Evolutionary conservation across 345 rosid species (phyloP).

Genomic region (Sisymbrium altissimum): DNA sequence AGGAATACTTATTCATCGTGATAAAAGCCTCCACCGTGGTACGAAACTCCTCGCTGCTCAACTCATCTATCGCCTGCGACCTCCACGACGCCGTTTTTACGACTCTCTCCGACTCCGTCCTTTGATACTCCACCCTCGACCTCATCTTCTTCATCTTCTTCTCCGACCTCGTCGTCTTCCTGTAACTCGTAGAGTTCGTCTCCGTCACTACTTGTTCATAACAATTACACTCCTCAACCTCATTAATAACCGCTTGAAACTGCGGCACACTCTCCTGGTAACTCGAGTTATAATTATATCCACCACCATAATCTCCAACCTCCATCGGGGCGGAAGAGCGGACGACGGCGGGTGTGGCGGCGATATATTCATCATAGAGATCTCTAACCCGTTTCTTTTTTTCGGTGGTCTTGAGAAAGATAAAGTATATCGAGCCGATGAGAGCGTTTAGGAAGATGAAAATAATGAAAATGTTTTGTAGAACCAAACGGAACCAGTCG

Average conservation of each 20-base stretch:
- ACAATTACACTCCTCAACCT: background rate
- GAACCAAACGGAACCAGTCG: background rate
- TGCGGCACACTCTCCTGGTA: background rate
- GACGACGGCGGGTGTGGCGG: background rate
- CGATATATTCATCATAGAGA: background rate
- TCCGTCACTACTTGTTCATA: background rate
- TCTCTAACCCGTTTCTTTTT: background rate
- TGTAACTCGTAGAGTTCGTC: background rate
- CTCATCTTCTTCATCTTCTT: constrained; percentile 12
- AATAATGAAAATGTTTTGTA: background rate
- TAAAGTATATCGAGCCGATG: background rate
- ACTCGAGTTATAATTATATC: background rate
- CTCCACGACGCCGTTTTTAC: constrained; percentile 17
- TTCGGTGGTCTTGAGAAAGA: background rate
- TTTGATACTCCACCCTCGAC: constrained; percentile 13
- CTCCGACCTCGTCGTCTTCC: constrained; percentile 19
- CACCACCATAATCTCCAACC: background rate
- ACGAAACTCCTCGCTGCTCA: constrained; percentile 38
- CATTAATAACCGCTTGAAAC: background rate
- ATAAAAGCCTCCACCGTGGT: constrained; percentile 35
- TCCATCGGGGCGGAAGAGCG: background rate
- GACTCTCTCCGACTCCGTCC: constrained; percentile 18
- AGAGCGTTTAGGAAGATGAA: background rate
- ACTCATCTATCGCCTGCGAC: constrained; percentile 24
- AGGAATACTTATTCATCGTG: background rate